Percentiles rank a stretch among this genome's conserved stretches.
These are phyloP conservation scores for Maudiozyma turicensis DNA, from an alignment of 805 yeast species.

Conservation along the genomic window DNA sequence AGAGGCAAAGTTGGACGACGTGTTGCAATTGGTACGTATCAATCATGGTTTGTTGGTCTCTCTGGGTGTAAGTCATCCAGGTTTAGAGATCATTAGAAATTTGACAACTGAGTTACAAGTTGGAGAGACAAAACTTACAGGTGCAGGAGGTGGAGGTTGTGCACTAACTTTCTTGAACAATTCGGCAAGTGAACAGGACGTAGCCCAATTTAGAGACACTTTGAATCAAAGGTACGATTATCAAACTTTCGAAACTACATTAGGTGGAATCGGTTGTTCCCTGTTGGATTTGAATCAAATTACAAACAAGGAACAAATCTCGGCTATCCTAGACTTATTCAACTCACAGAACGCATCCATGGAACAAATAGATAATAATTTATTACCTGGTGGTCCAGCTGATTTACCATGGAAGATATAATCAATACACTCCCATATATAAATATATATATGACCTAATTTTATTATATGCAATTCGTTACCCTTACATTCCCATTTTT, in stretches of 20 bases:
- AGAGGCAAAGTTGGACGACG: constrained; percentile 18
- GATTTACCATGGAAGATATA: neutral
- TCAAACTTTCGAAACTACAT: constrained; percentile 64
- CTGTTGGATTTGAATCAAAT: constrained; percentile 5
- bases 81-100: constrained; percentile 65
- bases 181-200: constrained; percentile 31
- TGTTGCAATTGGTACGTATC: constrained; percentile 58
- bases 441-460: too few relatives aligned
- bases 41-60: constrained; percentile 85
- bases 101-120: constrained; percentile 52
- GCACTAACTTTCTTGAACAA: constrained; percentile 70
- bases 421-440: neutral
- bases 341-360: neutral
- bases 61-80: constrained; percentile 87
- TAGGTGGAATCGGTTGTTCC: constrained; percentile 86
- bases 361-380: neutral
- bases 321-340: neutral
- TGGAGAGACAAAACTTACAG: constrained; percentile 90
- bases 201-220: constrained; percentile 26
- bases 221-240: constrained; percentile 40
- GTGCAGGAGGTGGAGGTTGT: constrained; percentile 99
- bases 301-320: neutral
- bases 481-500: neutral
- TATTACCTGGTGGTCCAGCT: neutral
- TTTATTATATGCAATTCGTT: neutral